Percentiles rank a stretch among this genome's conserved stretches.
Conservation (phyloP, 2,329 filamentous ascomycete genomes). For the Chaetomiaceae sp. region DNA sequence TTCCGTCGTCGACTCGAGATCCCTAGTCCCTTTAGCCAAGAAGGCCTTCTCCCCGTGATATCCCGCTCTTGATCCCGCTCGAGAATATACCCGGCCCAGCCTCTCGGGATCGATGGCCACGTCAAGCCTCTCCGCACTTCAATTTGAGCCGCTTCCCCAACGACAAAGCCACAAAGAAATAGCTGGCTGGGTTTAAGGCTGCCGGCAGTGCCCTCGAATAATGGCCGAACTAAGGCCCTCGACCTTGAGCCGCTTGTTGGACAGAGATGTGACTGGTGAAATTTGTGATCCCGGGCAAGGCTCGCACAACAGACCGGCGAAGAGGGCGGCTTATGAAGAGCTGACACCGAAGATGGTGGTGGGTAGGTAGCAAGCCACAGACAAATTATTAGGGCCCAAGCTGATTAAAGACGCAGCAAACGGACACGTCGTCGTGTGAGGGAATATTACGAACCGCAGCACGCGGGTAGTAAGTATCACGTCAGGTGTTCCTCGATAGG, state of each 20-base stretch:
- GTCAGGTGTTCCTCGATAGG: slow-evolving; percentile 23
- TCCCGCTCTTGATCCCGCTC: slow-evolving; percentile 17
- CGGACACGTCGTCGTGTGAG: not conserved
- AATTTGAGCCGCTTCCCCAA: slow-evolving; percentile 26
- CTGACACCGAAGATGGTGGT: slow-evolving; percentile 5
- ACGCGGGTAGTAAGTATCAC: slow-evolving; percentile 18
- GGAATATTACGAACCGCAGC: slow-evolving; percentile 18
- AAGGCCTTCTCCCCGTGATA: slow-evolving; percentile 15
- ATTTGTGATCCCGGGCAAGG: not conserved
- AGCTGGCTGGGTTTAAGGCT: slow-evolving; percentile 22
- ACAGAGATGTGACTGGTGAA: not conserved
- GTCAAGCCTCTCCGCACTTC: slow-evolving; percentile 25
- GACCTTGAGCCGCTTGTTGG: not conserved
- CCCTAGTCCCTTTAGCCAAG: slow-evolving; percentile 11
- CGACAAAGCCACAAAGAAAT: slow-evolving; percentile 27
- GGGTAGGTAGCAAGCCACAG: slow-evolving; percentile 5
- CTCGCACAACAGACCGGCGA: not conserved
- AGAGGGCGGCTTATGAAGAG: slow-evolving; percentile 1
- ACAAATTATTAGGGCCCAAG: slow-evolving; percentile 2
- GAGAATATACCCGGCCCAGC: slow-evolving; percentile 28
- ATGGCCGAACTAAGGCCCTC: slow-evolving; percentile 5
- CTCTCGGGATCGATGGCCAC: slow-evolving; percentile 26
- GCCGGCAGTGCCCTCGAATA: slow-evolving; percentile 19
- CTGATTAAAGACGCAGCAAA: slow-evolving; percentile 6
- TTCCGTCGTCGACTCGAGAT: slow-evolving; percentile 9